phyloP scores from a whole-genome alignment of 2,329 filamentous ascomycete genomes.

The Didymella pomorum region DNA sequence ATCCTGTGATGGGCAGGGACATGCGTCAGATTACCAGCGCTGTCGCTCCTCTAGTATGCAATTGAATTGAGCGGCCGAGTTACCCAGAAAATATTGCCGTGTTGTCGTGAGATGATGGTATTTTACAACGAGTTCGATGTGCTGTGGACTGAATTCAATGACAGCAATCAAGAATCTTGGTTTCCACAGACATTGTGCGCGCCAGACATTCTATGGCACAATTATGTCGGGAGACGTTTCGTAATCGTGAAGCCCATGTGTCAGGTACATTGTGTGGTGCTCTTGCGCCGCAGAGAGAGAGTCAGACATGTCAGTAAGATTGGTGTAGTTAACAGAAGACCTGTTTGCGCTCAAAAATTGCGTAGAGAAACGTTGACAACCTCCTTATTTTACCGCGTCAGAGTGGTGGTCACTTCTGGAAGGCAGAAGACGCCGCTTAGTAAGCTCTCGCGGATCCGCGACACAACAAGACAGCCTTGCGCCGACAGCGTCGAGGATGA shows the following conservation, averaged over 20 bases:
- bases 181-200: background rate
- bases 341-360: too few relatives aligned
- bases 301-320: too few relatives aligned
- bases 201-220: too few relatives aligned
- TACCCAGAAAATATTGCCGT: background rate
- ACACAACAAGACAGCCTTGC: background rate
- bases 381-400: background rate
- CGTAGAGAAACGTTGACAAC: too few relatives aligned
- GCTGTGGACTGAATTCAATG: background rate
- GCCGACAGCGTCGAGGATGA: background rate
- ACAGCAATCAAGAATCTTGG: background rate
- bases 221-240: too few relatives aligned
- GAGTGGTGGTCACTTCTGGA: background rate
- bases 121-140: background rate
- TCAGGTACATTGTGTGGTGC: too few relatives aligned
- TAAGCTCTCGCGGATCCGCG: background rate
- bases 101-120: background rate
- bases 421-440: background rate
- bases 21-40: background rate
- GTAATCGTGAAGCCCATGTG: too few relatives aligned
- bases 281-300: too few relatives aligned
- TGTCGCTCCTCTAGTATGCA: background rate
- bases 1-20: constrained; percentile 26
- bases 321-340: too few relatives aligned
- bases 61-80: background rate